Evolutionary conservation across 345 rosid species (phyloP), one percentile per base, ranked within the genome.

Genomic region (Eucalyptus erythrocorys): DNA sequence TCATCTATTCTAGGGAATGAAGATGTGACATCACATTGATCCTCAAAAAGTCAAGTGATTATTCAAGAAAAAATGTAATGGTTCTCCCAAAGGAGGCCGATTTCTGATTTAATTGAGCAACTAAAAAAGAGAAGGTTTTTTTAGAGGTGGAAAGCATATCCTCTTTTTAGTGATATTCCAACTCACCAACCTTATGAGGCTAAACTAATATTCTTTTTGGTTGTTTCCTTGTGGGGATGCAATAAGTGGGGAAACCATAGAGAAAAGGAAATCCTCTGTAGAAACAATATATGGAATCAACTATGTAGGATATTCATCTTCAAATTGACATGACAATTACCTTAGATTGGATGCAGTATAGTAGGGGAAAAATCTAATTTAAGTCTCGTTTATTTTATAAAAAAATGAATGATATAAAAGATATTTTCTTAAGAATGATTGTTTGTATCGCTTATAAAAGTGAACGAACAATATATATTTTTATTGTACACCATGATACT

Each of bases 1-100:
- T 94, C 94, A 94, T 96, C 97, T 88, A 84, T 88, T 80, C 76
- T 34, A 45, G 82, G 47, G 47, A 76, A 76, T 40, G 30, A 76
- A 40, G 15, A 76, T 40, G 30, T 40, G 42, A 12, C 47, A 21
- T 21, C 47, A 0, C 27, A 40, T 37, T 21, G 27, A 37, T 76
- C 82, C 82, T 76, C 9, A 40, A 76, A 71, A 40, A 0, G 80
- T 8, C 43, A 5, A 17, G 80, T 68, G 11, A 68, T 17, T 34
- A 8, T 68, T 68, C 43, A 68, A 8, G 80, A 68, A 8, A 68
- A 55, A 55, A 55, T 22, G 80, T 76, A 21, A 76, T 21, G 47
- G 43, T 76, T 76, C 30, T 76, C 84, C 47, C 30, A 40, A 10
- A 76, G 4, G 6, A 76, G 16, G 47, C 43, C 11, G 21, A 2